Conservation (phyloP, 495 filamentous ascomycete genomes). For the Neurospora tetraspora region DNA sequence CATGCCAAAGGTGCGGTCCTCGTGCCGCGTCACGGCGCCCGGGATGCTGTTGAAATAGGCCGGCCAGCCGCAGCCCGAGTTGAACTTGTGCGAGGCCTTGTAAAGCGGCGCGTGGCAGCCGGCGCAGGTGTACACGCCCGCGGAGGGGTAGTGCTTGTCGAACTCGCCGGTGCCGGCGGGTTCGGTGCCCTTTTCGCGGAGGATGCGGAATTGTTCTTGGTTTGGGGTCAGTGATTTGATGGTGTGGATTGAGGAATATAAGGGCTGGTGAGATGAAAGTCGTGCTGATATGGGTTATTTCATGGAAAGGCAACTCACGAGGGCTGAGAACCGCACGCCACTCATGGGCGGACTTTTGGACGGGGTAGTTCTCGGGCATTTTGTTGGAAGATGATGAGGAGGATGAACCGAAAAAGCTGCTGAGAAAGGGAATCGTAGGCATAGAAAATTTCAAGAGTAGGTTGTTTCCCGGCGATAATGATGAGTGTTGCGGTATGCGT, state of each 20-base stretch:
- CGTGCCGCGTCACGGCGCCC: constrained; percentile 72
- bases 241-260: constrained; percentile 1
- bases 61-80: constrained; percentile 93
- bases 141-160: constrained; percentile 67
- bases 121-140: constrained; percentile 75
- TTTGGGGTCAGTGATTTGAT: constrained; percentile 1
- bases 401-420: constrained; percentile 58
- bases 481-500: constrained; percentile 2
- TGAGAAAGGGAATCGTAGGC: constrained; percentile 65
- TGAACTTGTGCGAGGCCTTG: constrained; percentile 84
- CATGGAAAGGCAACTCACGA: constrained; percentile 36
- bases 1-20: constrained; percentile 74
- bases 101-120: constrained; percentile 85
- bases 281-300: constrained; percentile 1
- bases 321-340: constrained; percentile 77
- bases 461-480: neutral
- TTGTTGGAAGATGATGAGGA: constrained; percentile 40
- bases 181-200: constrained; percentile 88
- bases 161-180: constrained; percentile 67
- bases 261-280: neutral
- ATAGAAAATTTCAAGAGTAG: constrained; percentile 39
- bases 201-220: constrained; percentile 84
- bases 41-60: constrained; percentile 93
- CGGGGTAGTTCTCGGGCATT: constrained; percentile 59
- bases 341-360: constrained; percentile 69